Base-by-base conservation (phyloP, 192 early-diverging fungal species). In the Geranomyces michiganensis region DNA sequence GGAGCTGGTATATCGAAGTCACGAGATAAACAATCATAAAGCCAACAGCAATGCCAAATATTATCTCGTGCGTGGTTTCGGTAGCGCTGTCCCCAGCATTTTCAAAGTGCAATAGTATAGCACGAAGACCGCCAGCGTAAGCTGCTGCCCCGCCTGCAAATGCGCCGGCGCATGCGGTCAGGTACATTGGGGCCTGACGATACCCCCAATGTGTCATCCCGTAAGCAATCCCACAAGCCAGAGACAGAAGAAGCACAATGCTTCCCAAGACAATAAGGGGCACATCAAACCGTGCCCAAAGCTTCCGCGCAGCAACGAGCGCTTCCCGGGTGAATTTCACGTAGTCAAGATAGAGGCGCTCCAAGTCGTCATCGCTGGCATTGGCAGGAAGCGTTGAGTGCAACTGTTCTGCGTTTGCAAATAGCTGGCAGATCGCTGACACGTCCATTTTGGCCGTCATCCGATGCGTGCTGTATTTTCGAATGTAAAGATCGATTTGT, bases 201-300 rank as follows among this genome's bases (percentile, higher is more conserved):
- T n/a, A 14, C 10, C 15, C 36, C 71, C 58, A 62, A 32, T 78
- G 56, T 6, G 66, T n/a, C 12, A 47, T 1, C 10, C 41, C 44
- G 63, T 75, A 76, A 10, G 44, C 53, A 22, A 78, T 21, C 29
- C 64, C 24, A 26, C 53, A 63, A n/a, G 72, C 60, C 3, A 77
- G 29, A 1, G 72, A 30, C 31, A 85, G 68, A 6, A 78, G 47
- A 30, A 94, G 72, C 1, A 93, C 75, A 13, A 79, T 46, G 0
- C 90, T 81, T 12, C 96, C 96, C 9, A 89, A 65, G 0, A 85
- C 65, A 74, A 98, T 97, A 33, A 92, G 78, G 0, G 82, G 81
- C 7, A 87, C 76, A 58, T 98, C 94, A 72, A 98, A 98, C 31
- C 93, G 92, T 17, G 95, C 93, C 96, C 96, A 98, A 44, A 93